These are phyloP conservation scores for Albugo laibachii DNA, from an alignment of 352 stramenopile species.

Conservation along the genomic window DNA sequence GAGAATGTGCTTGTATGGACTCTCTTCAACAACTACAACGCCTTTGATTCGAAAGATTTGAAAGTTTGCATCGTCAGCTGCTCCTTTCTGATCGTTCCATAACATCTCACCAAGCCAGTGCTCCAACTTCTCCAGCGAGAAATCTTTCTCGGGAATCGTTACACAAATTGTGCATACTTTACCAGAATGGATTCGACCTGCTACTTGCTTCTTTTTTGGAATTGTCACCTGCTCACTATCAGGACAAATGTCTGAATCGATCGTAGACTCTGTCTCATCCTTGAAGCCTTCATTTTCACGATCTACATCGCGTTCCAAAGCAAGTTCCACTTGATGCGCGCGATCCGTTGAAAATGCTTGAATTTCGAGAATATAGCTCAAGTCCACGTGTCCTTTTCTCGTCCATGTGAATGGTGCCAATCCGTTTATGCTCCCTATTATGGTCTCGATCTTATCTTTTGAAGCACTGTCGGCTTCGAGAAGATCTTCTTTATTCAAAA, in stretches of 20 bases:
- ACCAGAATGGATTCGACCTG: constrained; percentile 14
- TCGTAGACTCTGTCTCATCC: background rate
- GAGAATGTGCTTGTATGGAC: constrained; percentile 49
- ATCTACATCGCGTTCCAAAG: background rate
- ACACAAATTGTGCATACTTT: constrained; percentile 56
- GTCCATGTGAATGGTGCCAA: constrained; percentile 49
- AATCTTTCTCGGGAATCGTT: constrained; percentile 14
- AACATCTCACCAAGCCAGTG: constrained; percentile 46
- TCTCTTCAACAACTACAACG: constrained; percentile 25
- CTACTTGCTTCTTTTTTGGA: constrained; percentile 6
- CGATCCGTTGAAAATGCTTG: constrained; percentile 53
- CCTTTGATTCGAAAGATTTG: constrained; percentile 64
- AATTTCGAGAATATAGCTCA: constrained; percentile 60
- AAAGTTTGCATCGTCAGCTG: constrained; percentile 3
- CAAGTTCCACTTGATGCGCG: constrained; percentile 30
- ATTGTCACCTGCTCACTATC: background rate
- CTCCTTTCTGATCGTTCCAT: constrained; percentile 27
- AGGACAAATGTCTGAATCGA: background rate
- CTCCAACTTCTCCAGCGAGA: constrained; percentile 39
- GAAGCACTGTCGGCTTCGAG: constrained; percentile 42
- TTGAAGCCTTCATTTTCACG: no score
- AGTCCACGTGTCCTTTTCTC: constrained; percentile 25
- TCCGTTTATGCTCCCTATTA: constrained; percentile 34
- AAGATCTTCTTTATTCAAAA: constrained; percentile 98
- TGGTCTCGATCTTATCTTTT: constrained; percentile 17